Evolutionary conservation across 2,329 filamentous ascomycete genomes (phyloP), one percentile per base, ranked within the genome.

Genomic region (Grosmannia penicillata): DNA sequence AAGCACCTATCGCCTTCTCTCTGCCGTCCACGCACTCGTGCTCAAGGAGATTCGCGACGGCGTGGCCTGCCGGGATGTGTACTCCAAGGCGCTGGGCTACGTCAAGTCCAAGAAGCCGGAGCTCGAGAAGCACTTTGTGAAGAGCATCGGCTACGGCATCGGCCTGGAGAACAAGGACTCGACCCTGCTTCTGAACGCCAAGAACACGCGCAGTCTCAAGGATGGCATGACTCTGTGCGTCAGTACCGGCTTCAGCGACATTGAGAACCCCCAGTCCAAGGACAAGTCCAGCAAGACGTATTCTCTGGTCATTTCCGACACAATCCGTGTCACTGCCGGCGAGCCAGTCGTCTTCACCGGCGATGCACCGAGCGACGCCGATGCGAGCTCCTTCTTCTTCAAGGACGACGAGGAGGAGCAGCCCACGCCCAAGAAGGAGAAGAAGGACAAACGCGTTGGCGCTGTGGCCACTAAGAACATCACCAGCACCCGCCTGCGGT

Each of bases 311-410:
- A 73, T 98, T 33, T 87, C 83, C 2, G 91, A 98, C 58, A 98
- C 93, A 0, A 79, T 98, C 32, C 84, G 91, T 49, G 85, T 95
- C 36, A 83, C 81, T 10, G 66, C 73, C 6, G 63, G 63, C n/a
- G 85, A 93, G 36, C 73, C 81, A 1, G 79, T 86, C 24, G 77
- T 95, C 22, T 96, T 98, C 61, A 98, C 91, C 15, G 86, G 85
- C 42, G 87, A 95, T 54, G 87, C 89, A 1, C 78, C 87, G 3
- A 82, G 83, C 22, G 89, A 94, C 53, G 75, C 93, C 42, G 91
- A 96, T 51, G 86, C 86, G 4, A 89, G 89, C 28, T 94, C 89
- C 0, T 98, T 98, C 66, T 96, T 95, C 62, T 98, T 98, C 67
- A 93, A 94, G 54, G 89, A 96, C 49, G 86, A 94, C 44, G 85